phyloP scores from a whole-genome alignment of 1,284 basidiomycete genomes.

The Leccinum pallidistipes region DNA sequence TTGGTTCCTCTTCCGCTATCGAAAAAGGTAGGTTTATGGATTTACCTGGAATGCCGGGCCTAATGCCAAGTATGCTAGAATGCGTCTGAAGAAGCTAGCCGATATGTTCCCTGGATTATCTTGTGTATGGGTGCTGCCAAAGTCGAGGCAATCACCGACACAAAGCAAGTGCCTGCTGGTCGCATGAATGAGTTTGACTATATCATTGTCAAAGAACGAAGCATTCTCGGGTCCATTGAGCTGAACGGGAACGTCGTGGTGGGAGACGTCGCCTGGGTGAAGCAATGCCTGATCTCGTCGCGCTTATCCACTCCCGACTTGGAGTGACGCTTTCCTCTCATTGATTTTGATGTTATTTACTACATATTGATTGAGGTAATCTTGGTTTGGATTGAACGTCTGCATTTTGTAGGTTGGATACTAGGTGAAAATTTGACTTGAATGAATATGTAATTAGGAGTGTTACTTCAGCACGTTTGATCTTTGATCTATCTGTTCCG shows the following conservation, averaged over 20 bases:
- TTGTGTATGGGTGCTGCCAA: conserved; percentile 70
- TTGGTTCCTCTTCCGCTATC: conserved; percentile 46
- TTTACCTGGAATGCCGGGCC: background rate
- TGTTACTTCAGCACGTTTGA: background rate
- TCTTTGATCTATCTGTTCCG: background rate
- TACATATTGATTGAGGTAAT: conserved; percentile 8
- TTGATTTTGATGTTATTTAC: conserved; percentile 5
- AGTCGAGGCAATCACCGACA: conserved; percentile 56
- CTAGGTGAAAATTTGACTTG: background rate
- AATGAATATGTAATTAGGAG: background rate
- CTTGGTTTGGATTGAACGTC: background rate
- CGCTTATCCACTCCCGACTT: conserved; percentile 21
- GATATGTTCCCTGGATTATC: conserved; percentile 55
- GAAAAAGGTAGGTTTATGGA: conserved; percentile 36
- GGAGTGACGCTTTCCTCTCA: conserved; percentile 8
- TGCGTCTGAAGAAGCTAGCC: conserved; percentile 30
- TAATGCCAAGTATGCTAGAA: conserved; percentile 18
- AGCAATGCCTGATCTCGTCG: conserved; percentile 69
- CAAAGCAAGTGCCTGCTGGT: conserved; percentile 36
- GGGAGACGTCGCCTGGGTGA: conserved; percentile 72
- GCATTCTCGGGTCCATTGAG: conserved; percentile 29
- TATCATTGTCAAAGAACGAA: conserved; percentile 59
- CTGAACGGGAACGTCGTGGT: conserved; percentile 35
- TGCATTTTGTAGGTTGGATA: background rate
- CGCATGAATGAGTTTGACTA: conserved; percentile 53